Conservation (phyloP, 1,284 basidiomycete genomes). For the Cryptococcus sp. region DNA sequence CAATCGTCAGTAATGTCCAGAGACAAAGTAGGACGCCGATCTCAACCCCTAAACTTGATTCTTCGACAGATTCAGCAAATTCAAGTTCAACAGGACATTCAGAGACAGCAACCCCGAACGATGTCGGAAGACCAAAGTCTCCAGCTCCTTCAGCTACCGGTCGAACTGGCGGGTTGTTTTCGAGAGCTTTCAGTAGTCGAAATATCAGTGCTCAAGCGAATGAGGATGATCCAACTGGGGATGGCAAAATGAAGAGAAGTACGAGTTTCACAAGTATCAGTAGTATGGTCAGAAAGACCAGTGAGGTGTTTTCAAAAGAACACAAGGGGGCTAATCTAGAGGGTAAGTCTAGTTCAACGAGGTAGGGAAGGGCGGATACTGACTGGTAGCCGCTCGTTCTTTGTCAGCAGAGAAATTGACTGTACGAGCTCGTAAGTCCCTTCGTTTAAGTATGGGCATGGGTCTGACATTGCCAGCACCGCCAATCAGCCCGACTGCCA, state of each 20-base stretch:
- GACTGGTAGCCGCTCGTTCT: not conserved
- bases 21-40: not conserved
- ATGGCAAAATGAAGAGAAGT: slow-evolving; percentile 17
- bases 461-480: too few relatives aligned
- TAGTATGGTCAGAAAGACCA: slow-evolving; percentile 19
- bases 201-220: slow-evolving; percentile 13
- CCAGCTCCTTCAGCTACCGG: not conserved
- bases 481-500: slow-evolving; percentile 1
- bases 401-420: not conserved
- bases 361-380: not conserved
- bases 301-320: not conserved
- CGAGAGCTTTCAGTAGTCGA: slow-evolving; percentile 22
- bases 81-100: not conserved
- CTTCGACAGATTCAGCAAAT: not conserved
- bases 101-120: not conserved
- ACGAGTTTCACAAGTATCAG: slow-evolving; percentile 29
- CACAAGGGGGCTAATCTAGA: slow-evolving; percentile 1
- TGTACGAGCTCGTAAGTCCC: not conserved
- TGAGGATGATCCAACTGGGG: slow-evolving; percentile 1
- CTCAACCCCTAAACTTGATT: not conserved
- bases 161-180: slow-evolving; percentile 5
- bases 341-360: slow-evolving; percentile 1
- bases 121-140: not conserved
- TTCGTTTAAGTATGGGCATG: not conserved
- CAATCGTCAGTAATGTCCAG: slow-evolving; percentile 2